Evolutionary conservation across 108 stramenopile species (phyloP).

Genomic region (Pseudonitzschia multiseries): DNA sequence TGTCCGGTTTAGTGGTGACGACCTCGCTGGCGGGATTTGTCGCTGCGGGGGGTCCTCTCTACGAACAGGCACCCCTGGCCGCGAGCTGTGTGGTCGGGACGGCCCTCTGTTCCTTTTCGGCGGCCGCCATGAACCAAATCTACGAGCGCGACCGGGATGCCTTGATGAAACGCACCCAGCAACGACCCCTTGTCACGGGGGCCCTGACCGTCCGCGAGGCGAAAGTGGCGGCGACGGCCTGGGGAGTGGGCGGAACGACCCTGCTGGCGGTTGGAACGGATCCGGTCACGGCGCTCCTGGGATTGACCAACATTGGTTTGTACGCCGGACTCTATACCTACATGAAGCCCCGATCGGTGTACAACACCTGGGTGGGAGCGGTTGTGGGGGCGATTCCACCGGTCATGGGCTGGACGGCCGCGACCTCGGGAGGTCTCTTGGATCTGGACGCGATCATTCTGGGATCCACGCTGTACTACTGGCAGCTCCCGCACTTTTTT

Average conservation of each 20-base stretch:
- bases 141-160: conserved; percentile 77
- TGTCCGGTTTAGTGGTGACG: conserved; percentile 88
- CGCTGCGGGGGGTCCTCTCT: conserved; percentile 86
- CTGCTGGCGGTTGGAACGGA: conserved; percentile 85
- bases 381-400: conserved; percentile 98
- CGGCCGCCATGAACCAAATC: conserved; percentile 95
- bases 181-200: conserved; percentile 87
- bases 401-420: conserved; percentile 98
- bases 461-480: conserved; percentile 87
- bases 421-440: conserved; percentile 71
- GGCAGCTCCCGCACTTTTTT: conserved; percentile 99
- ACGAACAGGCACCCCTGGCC: conserved; percentile 47
- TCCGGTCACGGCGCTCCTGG: conserved; percentile 89
- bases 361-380: conserved; percentile 89
- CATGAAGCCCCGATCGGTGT: conserved; percentile 6
- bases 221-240: conserved; percentile 61
- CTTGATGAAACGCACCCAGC: conserved; percentile 90
- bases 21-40: conserved; percentile 93
- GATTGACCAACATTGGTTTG: conserved; percentile 89
- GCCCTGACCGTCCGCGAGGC: conserved; percentile 63
- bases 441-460: conserved; percentile 83
- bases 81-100: conserved; percentile 85
- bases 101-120: conserved; percentile 87
- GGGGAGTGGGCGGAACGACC: conserved; percentile 69
- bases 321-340: conserved; percentile 96